Evolutionary conservation across 2,329 filamentous ascomycete genomes (phyloP).

Genomic region (Sphaerulina populicola): DNA sequence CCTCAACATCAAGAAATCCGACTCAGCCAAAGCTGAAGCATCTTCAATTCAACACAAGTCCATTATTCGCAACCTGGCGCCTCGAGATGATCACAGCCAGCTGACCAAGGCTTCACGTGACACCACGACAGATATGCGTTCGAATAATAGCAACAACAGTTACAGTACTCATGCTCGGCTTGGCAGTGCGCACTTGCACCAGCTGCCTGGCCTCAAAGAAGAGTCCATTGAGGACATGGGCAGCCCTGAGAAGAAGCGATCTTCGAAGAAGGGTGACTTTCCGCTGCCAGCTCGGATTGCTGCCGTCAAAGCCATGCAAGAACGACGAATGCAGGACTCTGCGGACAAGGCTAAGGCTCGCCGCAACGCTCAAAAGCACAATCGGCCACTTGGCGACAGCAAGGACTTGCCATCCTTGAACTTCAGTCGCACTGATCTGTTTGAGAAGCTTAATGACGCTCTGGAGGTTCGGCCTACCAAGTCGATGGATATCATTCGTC

Average conservation of each 20-base stretch:
- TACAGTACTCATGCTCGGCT: constrained; percentile 23
- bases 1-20: constrained; percentile 29
- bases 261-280: constrained; percentile 22
- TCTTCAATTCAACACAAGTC: constrained; percentile 22
- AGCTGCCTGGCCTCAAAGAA: constrained; percentile 39
- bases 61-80: constrained; percentile 25
- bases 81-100: constrained; percentile 21
- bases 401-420: constrained; percentile 41
- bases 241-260: constrained; percentile 25
- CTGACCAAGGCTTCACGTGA: constrained; percentile 20
- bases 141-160: constrained; percentile 16
- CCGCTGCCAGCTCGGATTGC: constrained; percentile 30
- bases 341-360: constrained; percentile 27
- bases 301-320: constrained; percentile 33
- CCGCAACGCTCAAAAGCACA: constrained; percentile 27
- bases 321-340: constrained; percentile 28
- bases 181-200: constrained; percentile 30
- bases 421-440: constrained; percentile 42
- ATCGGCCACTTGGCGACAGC: constrained; percentile 32
- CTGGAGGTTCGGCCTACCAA: constrained; percentile 35
- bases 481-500: constrained; percentile 33
- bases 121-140: constrained; percentile 23
- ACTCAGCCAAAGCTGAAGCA: constrained; percentile 18
- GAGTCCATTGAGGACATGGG: constrained; percentile 43
- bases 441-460: constrained; percentile 40